Evolutionary conservation across 2,329 filamentous ascomycete genomes (phyloP).

Genomic region (Botrytis paeoniae): DNA sequence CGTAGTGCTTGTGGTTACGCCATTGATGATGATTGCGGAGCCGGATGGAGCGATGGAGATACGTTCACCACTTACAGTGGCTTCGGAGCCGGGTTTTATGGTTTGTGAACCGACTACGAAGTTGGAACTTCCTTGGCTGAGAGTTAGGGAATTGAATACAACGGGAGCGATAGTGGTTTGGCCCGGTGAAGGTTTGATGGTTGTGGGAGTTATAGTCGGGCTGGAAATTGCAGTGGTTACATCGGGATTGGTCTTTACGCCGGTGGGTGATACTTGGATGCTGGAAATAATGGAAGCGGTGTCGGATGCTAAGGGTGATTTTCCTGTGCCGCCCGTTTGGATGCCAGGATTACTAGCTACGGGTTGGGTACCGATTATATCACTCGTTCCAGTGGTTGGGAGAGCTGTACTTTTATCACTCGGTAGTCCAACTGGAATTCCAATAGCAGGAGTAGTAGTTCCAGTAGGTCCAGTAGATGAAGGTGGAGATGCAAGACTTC

Average conservation of each 20-base stretch:
- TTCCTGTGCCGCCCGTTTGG: background rate
- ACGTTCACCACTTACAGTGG: slow-evolving; percentile 29
- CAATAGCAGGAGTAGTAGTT: background rate
- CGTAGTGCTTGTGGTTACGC: slow-evolving; percentile 17
- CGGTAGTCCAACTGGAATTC: slow-evolving; percentile 6
- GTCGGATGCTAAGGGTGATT: background rate
- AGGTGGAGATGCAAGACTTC: background rate
- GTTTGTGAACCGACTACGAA: slow-evolving; percentile 32
- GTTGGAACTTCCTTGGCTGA: slow-evolving; percentile 26
- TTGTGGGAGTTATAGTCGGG: slow-evolving; percentile 2
- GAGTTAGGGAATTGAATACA: slow-evolving; percentile 27
- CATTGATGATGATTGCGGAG: slow-evolving; percentile 29
- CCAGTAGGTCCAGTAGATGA: background rate
- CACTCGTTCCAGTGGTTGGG: background rate
- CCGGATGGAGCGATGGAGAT: slow-evolving; percentile 28
- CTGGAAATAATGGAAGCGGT: background rate
- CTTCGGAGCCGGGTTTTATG: slow-evolving; percentile 28
- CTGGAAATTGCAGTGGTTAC: background rate
- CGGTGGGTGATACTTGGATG: background rate
- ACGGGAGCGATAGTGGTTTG: slow-evolving; percentile 23
- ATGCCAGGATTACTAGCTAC: background rate
- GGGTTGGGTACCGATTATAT: background rate
- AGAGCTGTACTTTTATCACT: background rate
- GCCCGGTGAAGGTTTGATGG: slow-evolving; percentile 12
- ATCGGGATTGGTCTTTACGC: background rate